These are phyloP conservation scores for Boletales sp. DNA, from an alignment of 768 basidiomycete species.

Conservation along the genomic window DNA sequence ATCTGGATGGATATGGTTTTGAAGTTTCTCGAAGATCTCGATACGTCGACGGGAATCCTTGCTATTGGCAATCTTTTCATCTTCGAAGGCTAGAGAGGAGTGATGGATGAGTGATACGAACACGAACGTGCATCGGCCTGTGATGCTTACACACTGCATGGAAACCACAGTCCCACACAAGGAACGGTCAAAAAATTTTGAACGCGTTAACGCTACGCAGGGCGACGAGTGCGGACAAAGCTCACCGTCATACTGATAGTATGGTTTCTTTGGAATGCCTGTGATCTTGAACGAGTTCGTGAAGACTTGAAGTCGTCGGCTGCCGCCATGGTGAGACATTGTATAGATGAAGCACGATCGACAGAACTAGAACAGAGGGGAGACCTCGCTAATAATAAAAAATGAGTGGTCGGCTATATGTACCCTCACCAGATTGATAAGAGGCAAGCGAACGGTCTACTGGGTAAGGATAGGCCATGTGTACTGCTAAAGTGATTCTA, in stretches of 20 bases:
- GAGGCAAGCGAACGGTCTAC: slow-evolving; percentile 10
- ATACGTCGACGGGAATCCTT: slow-evolving; percentile 21
- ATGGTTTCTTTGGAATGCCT: slow-evolving; percentile 20
- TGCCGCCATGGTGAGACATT: slow-evolving; percentile 20
- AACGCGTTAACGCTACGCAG: slow-evolving; percentile 1
- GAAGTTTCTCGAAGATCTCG: slow-evolving; percentile 33
- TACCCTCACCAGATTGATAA: slow-evolving; percentile 24
- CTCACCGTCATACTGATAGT: slow-evolving; percentile 34
- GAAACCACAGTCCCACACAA: neutral
- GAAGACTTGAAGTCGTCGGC: slow-evolving; percentile 22
- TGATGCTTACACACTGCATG: slow-evolving; percentile 26
- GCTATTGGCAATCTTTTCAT: slow-evolving; percentile 1
- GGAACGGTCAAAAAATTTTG: slow-evolving; percentile 1
- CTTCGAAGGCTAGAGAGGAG: slow-evolving; percentile 15
- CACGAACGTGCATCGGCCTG: neutral
- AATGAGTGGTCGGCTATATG: slow-evolving; percentile 1
- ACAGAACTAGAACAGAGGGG: neutral
- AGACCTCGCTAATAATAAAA: neutral
- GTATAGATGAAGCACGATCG: slow-evolving; percentile 4
- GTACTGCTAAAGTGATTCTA: neutral
- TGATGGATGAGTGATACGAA: neutral
- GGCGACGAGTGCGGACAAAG: neutral
- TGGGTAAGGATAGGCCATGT: neutral
- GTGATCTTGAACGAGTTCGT: slow-evolving; percentile 35
- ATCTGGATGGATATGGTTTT: slow-evolving; percentile 31